Conservation (phyloP, 2,329 filamentous ascomycete genomes). For the Penicillium fuscoglaucum region DNA sequence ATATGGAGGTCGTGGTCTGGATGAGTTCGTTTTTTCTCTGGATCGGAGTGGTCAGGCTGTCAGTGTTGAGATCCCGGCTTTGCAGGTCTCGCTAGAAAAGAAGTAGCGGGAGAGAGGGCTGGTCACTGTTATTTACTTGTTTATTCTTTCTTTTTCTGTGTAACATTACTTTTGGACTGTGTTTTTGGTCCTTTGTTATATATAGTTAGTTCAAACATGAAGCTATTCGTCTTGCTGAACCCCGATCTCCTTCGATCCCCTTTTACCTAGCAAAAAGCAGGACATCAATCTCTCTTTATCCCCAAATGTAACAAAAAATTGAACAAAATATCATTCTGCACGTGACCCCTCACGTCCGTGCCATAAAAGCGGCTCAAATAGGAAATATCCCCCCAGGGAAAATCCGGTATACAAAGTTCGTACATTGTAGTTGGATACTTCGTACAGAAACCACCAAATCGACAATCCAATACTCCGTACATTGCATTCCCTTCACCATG, state of each 20-base stretch:
- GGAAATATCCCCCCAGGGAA: not conserved
- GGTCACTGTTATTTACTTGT: not conserved
- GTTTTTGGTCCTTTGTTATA: not conserved
- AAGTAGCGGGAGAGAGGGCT: not conserved
- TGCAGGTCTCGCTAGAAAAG: not conserved
- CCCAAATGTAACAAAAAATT: not conserved
- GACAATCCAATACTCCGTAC: not conserved
- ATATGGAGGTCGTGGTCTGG: not conserved
- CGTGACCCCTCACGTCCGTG: not conserved
- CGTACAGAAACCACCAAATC: not conserved
- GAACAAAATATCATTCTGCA: not conserved
- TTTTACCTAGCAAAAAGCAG: not conserved
- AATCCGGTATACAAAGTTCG: not conserved
- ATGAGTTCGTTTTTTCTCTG: not conserved
- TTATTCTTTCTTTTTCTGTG: not conserved
- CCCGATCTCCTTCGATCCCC: not conserved
- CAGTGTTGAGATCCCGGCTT: not conserved
- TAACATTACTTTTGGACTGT: not conserved
- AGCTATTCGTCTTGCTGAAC: not conserved
- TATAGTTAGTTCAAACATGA: not conserved
- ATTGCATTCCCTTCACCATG: slow-evolving; percentile 1
- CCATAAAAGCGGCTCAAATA: not conserved
- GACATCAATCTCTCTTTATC: not conserved
- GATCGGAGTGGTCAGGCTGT: not conserved
- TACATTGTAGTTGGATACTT: not conserved